Conservation (phyloP, 2,329 filamentous ascomycete species). For the Sporothrix luriei region DNA sequence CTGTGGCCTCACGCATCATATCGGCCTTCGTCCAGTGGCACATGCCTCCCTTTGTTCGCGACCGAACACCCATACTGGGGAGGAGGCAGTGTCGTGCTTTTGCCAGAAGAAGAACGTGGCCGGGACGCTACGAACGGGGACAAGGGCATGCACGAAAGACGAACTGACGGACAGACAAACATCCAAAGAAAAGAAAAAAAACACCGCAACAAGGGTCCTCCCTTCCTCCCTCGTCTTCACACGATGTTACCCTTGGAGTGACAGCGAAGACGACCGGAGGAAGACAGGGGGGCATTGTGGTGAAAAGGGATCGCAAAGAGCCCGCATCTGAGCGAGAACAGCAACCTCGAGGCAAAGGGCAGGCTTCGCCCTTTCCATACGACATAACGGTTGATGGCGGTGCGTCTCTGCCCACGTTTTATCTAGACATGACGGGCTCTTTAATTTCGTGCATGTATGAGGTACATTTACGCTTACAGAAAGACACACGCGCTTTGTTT, state of each 20-base stretch:
- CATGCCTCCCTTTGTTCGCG: background rate
- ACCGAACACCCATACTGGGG: background rate
- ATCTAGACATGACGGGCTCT: background rate
- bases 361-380: background rate
- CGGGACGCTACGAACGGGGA: background rate
- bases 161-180: too few relatives aligned
- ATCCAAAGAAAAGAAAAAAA: background rate
- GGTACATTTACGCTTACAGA: too few relatives aligned
- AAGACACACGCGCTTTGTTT: too few relatives aligned
- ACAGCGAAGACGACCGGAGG: background rate
- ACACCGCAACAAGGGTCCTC: conserved; percentile 10
- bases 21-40: background rate
- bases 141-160: conserved; percentile 1
- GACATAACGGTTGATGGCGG: background rate
- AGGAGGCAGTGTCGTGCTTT: background rate
- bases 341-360: background rate
- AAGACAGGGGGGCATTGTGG: background rate
- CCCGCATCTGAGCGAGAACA: background rate
- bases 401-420: background rate
- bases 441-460: too few relatives aligned
- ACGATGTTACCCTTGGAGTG: conserved; percentile 22
- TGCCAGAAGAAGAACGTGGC: conserved; percentile 15
- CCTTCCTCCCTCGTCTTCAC: background rate
- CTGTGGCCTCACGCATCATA: too few relatives aligned
- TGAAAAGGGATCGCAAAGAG: background rate